Evolutionary conservation across 108 stramenopile genomes (phyloP).

Genomic region (Cyclotella distinguenda): DNA sequence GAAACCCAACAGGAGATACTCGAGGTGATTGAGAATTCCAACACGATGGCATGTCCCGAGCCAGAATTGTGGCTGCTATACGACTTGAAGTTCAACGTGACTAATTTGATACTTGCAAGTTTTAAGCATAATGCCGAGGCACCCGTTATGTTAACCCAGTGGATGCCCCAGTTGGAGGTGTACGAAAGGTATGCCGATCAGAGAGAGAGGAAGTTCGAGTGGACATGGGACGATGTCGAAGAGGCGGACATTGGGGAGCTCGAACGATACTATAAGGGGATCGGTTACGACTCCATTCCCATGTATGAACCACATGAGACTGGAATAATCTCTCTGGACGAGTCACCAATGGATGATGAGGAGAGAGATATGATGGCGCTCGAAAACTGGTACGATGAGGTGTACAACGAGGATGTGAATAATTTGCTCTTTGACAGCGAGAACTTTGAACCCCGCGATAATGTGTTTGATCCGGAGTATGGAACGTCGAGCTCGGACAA

Average conservation of each 20-base stretch:
- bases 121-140: constrained; percentile 81
- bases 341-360: constrained; percentile 70
- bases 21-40: constrained; percentile 53
- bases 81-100: constrained; percentile 82
- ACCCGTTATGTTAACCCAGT: constrained; percentile 76
- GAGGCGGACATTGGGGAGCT: constrained; percentile 74
- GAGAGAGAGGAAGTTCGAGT: constrained; percentile 70
- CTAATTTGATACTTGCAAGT: constrained; percentile 78
- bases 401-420: constrained; percentile 83
- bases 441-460: constrained; percentile 71
- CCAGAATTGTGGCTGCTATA: constrained; percentile 71
- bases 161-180: constrained; percentile 77
- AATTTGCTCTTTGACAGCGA: constrained; percentile 83
- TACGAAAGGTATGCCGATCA: constrained; percentile 68
- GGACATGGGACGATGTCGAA: constrained; percentile 80
- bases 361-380: constrained; percentile 84
- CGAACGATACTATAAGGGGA: constrained; percentile 70
- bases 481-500: constrained; percentile 64
- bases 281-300: constrained; percentile 81
- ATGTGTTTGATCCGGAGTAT: constrained; percentile 72
- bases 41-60: constrained; percentile 47
- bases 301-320: constrained; percentile 67
- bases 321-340: constrained; percentile 70
- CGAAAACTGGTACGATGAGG: constrained; percentile 84
- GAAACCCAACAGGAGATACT: constrained; percentile 48